Evolutionary conservation across 2,329 filamentous ascomycete genomes (phyloP), one percentile per base, ranked within the genome.

Genomic region (Trichophyton verrucosum): DNA sequence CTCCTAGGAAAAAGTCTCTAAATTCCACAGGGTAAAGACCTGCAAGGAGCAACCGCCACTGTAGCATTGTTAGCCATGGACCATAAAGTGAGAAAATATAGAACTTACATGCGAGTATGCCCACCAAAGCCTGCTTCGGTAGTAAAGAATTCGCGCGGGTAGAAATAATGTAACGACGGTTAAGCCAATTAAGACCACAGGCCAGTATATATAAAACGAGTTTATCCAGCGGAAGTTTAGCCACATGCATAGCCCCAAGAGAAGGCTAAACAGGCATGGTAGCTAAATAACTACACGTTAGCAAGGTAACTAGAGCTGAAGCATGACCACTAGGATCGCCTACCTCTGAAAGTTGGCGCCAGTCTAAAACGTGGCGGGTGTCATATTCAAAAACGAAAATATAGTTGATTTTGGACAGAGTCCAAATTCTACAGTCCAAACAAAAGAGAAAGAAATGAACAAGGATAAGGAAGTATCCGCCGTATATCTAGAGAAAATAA

Each of bases 381-480:
- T 97, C 91, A 70, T 96, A 94, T 75, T 99, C 94, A 70, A 99
- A 99, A 66, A 97, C 90, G 73, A 96, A 96, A 60, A 87, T 83
- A 72, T 97, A 97, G 71, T 99, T 99, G 74, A 99, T 89, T 74
- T 92, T 95, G 71, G 86, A 85, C 58, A 78, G 78, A 4, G 85
- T 84, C 90, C 92, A 99, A 15, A 95, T 75, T 61, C 86, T 85
- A 71, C 91, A 95, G 68, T 91, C 86, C 40, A 96, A 69, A 68
- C 88, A 90, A 70, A 97, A 97, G n/a, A 95, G 76, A 8, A 87
- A 77, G 68, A 95, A 86, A 20, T 97, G 78, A 51, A 90, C 80
- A 3, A 95, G 80, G 73, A 89, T 85, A 30, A 97, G 78, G 67
- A 96, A 95, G 72, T 95, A 96, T 1, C 94, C 94, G 9, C 81